Evolutionary conservation across 2,329 filamentous ascomycete species (phyloP).

Genomic region (Paecilomyces niveus): DNA sequence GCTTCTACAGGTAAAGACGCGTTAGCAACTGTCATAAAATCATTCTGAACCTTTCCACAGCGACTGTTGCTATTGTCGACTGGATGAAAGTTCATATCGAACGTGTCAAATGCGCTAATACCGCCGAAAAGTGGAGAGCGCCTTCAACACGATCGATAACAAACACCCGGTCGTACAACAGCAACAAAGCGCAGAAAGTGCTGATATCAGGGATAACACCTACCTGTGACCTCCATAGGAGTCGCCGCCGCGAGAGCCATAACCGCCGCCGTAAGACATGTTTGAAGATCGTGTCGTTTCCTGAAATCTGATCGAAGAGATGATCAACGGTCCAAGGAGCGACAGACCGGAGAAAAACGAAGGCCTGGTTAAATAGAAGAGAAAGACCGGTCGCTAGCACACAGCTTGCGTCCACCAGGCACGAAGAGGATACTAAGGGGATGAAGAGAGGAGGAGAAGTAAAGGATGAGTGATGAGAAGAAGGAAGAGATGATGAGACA

Average conservation of each 20-base stretch:
- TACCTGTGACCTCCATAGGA: slow-evolving; percentile 45
- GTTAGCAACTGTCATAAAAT: slow-evolving; percentile 7
- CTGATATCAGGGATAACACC: slow-evolving; percentile 8
- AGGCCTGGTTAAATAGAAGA: slow-evolving; percentile 5
- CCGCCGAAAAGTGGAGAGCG: background rate
- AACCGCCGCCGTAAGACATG: slow-evolving; percentile 63
- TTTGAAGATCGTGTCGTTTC: slow-evolving; percentile 14
- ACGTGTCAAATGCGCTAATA: background rate
- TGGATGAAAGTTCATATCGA: background rate
- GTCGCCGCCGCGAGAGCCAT: slow-evolving; percentile 30
- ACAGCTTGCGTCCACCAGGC: background rate
- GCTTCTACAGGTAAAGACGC: slow-evolving; percentile 14
- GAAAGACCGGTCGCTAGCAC: slow-evolving; percentile 5
- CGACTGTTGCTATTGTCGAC: background rate
- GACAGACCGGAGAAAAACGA: background rate
- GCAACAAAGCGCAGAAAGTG: background rate
- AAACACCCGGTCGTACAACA: background rate
- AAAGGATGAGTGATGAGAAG: background rate
- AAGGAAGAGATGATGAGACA: slow-evolving; percentile 6
- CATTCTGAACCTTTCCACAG: slow-evolving; percentile 2
- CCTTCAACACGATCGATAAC: background rate
- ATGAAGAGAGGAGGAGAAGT: slow-evolving; percentile 1
- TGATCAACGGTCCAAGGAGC: background rate
- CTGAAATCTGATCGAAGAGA: background rate
- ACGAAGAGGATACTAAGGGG: slow-evolving; percentile 4